Evolutionary conservation across 257 asterid genomes (phyloP).

Genomic region (Solanum appendiculatum): DNA sequence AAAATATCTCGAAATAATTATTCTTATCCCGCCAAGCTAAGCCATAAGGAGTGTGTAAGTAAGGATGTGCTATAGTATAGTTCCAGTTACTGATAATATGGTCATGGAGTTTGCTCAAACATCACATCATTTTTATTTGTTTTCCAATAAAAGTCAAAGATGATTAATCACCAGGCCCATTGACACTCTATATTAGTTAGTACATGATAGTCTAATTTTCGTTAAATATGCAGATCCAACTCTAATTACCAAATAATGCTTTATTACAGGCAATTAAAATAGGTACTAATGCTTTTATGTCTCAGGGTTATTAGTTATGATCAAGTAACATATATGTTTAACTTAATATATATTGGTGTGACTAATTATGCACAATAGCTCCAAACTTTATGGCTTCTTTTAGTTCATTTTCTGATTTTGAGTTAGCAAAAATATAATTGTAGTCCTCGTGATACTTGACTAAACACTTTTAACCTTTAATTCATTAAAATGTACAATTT

Average conservation of each 20-base stretch:
- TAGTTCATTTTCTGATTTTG: neutral
- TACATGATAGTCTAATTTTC: neutral
- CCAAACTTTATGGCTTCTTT: neutral
- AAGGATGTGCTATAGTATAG: neutral
- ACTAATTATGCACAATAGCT: neutral
- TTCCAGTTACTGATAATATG: neutral
- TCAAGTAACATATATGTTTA: neutral
- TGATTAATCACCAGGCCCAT: neutral
- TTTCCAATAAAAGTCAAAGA: neutral
- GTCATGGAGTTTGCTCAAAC: neutral
- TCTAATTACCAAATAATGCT: neutral
- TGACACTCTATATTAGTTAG: neutral
- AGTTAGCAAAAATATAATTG: neutral
- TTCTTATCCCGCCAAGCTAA: neutral
- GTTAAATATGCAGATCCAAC: neutral
- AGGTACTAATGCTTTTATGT: neutral
- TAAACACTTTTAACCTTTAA: no score
- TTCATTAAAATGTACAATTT: no score
- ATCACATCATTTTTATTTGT: neutral
- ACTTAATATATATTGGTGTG: neutral
- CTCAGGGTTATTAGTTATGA: neutral
- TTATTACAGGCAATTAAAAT: neutral
- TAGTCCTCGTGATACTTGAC: no score
- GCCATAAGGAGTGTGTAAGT: neutral
- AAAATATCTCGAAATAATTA: no score